Evolutionary conservation across 495 filamentous ascomycete genomes (phyloP), one percentile per base, ranked within the genome.

Genomic region (Usnea hakonensis): DNA sequence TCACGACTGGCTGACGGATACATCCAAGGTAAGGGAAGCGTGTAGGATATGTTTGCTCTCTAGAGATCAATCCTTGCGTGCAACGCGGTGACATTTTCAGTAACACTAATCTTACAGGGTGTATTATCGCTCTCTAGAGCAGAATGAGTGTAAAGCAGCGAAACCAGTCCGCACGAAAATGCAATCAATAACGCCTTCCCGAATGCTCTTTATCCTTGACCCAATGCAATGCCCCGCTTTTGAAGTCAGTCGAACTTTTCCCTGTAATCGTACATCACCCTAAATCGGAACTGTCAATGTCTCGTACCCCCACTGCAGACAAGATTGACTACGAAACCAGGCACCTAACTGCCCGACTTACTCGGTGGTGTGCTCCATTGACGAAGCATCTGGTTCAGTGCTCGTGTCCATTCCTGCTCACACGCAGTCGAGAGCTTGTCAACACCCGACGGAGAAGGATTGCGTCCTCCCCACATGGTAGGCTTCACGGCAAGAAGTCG

Each of bases 401-500:
- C 88, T 65, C 75, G 76, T 26, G 77, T 82, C 88, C 88, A 91
- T 67, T 89, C 87, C 43, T 76, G 78, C 62, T 78, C 75, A 69
- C 89, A 87, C 38, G 84, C 85, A 33, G 73, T 74, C 9, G 87
- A 76, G 11, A 91, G 79, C 68, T 88, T 80, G 38, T 79, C 70
- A 7, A 80, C 78, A 52, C 82, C 78, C 11, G 81, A 79, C 14
- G 75, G 65, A 16, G 78, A 74, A 1, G 88, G 88, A 26, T 75
- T 70, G 11, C 75, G 74, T 21, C 78, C 81, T 57, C 85, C 88
- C 88, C 88, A 91, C 88, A 90, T 90, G 57, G 84, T 81, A 23
- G 86, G 86, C 40, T 79, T 78, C 32, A 76, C 71, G 9, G 88
- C 84, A 52, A 88, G 82, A 16, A 75, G 70, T 32, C 76, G 73